Evolutionary conservation across 306 rosid species (phyloP).

Genomic region (Sindora glabra): DNA sequence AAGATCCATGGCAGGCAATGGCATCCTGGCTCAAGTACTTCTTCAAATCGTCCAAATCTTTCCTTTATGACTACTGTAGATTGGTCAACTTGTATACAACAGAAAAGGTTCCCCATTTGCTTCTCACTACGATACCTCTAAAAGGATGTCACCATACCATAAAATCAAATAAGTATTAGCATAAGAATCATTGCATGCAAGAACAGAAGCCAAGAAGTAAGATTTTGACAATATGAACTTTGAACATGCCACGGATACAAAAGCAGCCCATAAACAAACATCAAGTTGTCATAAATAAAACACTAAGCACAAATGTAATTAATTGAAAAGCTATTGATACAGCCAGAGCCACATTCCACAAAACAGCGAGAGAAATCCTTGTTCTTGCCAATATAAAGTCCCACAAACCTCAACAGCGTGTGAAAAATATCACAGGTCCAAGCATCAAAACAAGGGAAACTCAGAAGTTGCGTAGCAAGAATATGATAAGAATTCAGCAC

Average conservation of each 20-base stretch:
- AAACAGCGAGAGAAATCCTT: no score
- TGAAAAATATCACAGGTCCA: neutral
- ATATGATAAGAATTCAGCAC: no score
- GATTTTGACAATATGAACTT: no score
- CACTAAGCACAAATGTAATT: no score
- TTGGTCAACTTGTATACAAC: conserved; percentile 78
- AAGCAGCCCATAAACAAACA: neutral
- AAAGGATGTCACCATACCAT: no score
- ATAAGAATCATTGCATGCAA: no score
- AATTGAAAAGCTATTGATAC: no score
- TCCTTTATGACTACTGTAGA: conserved; percentile 76
- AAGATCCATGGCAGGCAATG: conserved; percentile 88
- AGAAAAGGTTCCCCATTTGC: conserved; percentile 65
- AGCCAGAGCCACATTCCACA: neutral
- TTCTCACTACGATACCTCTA: conserved; percentile 18
- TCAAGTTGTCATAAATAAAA: no score
- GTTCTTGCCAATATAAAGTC: neutral
- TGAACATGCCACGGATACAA: neutral
- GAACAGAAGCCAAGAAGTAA: no score
- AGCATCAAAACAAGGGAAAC: no score
- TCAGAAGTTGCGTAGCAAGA: no score
- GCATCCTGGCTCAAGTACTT: conserved; percentile 85
- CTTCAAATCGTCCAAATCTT: conserved; percentile 59
- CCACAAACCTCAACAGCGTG: neutral
- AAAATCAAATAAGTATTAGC: neutral